Evolutionary conservation across 2,329 filamentous ascomycete species (phyloP), one percentile per base, ranked within the genome.

Genomic region (Nemania diffusa): DNA sequence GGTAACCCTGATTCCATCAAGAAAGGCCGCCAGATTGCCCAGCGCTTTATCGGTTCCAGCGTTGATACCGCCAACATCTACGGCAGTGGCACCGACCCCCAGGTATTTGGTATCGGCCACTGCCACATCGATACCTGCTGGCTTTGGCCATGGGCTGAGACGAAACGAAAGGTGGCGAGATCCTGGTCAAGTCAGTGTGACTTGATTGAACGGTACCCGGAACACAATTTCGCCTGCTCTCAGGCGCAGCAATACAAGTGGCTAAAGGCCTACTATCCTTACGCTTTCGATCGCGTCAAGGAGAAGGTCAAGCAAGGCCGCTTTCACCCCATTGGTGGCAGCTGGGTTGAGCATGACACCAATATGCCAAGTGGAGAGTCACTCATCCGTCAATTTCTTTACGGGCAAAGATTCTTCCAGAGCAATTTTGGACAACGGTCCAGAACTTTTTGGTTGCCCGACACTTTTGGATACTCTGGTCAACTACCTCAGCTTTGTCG

Each of bases 51-150:
- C 13, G 95, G 96, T 1, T 84, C 92, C 48, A 87, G 92, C 63
- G 89, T 97, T 53, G 91, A 97, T 78, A 94, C 92, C 5, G 85
- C 91, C 60, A 89, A 92, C 71, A 93, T 99, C 9, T 99, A 98
- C 76, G 86, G 93, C 46, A 89, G 85, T 57, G 90, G 89, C 69
- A 90, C 90, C 27, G 85, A 91, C 37, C 88, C 93, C 1, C 85
- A 97, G 66, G 92, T 98, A 3, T 96, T 89, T 73, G 95, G 90
- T 40, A 95, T 98, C 71, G 96, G 96, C 0, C 93, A 99, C 79
- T 99, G 96, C 74, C 96, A 99, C 79, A 99, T 99, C 72, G 96
- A 98, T 80, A 97, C 92, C 29, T 97, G 95, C 80, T 99, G 96
- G 96, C 85, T 99, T 40, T 99, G 96, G 96, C 96, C 96, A 0